These are phyloP conservation scores for Saccharomyces pastorianus DNA, from an alignment of 1,139 yeast genomes.

Conservation along the genomic window DNA sequence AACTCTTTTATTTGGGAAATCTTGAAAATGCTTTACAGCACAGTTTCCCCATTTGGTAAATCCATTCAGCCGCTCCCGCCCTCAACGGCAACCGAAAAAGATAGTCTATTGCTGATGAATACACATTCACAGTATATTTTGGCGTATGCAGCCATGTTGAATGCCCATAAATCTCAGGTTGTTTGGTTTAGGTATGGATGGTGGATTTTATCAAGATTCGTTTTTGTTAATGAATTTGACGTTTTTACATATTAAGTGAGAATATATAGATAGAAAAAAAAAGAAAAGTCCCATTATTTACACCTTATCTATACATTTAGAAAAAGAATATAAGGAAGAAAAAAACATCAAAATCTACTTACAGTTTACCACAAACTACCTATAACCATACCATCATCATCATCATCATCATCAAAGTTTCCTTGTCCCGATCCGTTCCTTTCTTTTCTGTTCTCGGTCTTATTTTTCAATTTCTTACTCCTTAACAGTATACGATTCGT, in stretches of 20 bases:
- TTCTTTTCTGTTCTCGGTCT: conserved; percentile 11
- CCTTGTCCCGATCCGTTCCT: conserved; percentile 12
- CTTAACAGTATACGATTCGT: neutral
- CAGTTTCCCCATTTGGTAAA: conserved; percentile 1
- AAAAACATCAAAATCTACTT: neutral
- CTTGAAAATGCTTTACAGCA: conserved; percentile 3
- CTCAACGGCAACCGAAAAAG: conserved; percentile 2
- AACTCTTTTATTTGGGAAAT: conserved; percentile 8
- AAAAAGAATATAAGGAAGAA: neutral
- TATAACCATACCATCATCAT: conserved; percentile 33
- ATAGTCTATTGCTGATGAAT: conserved; percentile 12
- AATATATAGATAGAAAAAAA: neutral
- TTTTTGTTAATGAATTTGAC: conserved; percentile 56
- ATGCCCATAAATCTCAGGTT: conserved; percentile 84
- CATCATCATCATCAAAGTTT: conserved; percentile 33
- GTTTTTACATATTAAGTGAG: conserved; percentile 6
- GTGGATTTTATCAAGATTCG: conserved; percentile 60
- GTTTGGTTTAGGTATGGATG: conserved; percentile 93
- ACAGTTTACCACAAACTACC: conserved; percentile 27
- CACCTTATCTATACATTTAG: neutral
- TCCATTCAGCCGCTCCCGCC: neutral
- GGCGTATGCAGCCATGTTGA: conserved; percentile 67
- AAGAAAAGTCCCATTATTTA: conserved; percentile 1
- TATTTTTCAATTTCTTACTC: conserved; percentile 6
- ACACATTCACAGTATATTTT: conserved; percentile 48